These are phyloP conservation scores for Metschnikowia corniflorae DNA, from an alignment of 805 yeast species.

Conservation along the genomic window DNA sequence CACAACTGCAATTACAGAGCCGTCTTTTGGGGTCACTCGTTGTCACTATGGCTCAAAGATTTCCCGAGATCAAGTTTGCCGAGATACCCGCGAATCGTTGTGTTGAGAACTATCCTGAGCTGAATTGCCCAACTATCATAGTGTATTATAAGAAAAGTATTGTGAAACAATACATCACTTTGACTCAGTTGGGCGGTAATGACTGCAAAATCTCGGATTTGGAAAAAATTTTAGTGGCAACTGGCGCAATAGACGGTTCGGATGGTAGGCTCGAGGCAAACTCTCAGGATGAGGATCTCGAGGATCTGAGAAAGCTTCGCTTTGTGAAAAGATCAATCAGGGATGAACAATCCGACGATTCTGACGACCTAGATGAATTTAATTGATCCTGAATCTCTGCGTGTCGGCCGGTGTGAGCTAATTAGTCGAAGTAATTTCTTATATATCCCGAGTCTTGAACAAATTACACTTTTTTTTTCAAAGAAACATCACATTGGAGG, in stretches of 20 bases:
- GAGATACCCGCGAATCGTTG: constrained; percentile 92
- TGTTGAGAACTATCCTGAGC: constrained; percentile 86
- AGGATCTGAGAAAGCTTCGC: constrained; percentile 49
- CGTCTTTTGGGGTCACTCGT: constrained; percentile 64
- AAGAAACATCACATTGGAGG: no score
- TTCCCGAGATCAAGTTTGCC: constrained; percentile 80
- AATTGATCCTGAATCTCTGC: no score
- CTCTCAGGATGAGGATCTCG: constrained; percentile 48
- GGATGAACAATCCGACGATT: constrained; percentile 26
- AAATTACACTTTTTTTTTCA: no score
- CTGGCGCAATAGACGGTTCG: constrained; percentile 59
- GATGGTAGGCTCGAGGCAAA: constrained; percentile 68
- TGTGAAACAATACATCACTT: constrained; percentile 73
- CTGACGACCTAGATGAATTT: constrained; percentile 11
- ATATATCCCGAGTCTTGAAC: no score
- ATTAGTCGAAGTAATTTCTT: no score
- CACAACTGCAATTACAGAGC: constrained; percentile 67
- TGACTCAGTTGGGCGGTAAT: constrained; percentile 81
- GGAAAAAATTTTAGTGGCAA: constrained; percentile 65
- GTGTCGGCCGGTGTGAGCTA: no score
- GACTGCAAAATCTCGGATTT: constrained; percentile 66
- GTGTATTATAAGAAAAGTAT: constrained; percentile 79
- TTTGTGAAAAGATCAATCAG: constrained; percentile 58
- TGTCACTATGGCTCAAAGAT: constrained; percentile 56
- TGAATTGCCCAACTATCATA: constrained; percentile 86